phyloP scores from a whole-genome alignment of 1,284 basidiomycete species.

The Cutaneotrichosporon cavernicola region DNA sequence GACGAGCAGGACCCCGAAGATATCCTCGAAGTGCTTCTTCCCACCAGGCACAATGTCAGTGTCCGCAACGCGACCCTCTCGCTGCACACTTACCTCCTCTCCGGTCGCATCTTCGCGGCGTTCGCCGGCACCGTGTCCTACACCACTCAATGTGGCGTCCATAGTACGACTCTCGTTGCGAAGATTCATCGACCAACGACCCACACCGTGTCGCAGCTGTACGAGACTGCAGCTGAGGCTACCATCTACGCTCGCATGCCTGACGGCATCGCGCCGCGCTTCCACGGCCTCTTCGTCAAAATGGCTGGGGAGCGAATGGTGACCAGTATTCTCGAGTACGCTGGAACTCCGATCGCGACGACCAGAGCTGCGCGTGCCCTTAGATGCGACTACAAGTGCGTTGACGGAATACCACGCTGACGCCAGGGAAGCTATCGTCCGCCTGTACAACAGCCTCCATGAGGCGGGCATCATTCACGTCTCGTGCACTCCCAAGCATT shows the following conservation, averaged over 20 bases:
- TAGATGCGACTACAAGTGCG: background rate
- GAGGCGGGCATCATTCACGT: constrained; percentile 7
- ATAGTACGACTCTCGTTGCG: background rate
- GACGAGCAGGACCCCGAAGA: background rate
- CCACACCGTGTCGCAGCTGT: background rate
- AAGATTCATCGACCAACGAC: background rate
- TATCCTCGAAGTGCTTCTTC: background rate
- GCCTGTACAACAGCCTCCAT: constrained; percentile 7
- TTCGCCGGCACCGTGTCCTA: background rate
- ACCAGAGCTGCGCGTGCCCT: background rate
- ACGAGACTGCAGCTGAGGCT: background rate
- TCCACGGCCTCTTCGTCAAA: constrained; percentile 1
- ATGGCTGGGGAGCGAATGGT: background rate
- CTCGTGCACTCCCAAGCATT: constrained; percentile 7
- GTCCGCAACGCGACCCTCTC: background rate
- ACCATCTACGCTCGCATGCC: background rate
- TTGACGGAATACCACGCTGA: background rate
- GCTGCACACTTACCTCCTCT: background rate
- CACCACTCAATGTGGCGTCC: background rate
- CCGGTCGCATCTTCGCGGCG: constrained; percentile 4
- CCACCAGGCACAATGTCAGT: background rate
- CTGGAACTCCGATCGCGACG: background rate
- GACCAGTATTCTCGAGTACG: background rate
- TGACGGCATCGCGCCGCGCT: background rate
- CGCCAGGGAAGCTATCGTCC: background rate